These are phyloP conservation scores for Rubia peregrina DNA, from an alignment of 305 asterid species.

Conservation along the genomic window DNA sequence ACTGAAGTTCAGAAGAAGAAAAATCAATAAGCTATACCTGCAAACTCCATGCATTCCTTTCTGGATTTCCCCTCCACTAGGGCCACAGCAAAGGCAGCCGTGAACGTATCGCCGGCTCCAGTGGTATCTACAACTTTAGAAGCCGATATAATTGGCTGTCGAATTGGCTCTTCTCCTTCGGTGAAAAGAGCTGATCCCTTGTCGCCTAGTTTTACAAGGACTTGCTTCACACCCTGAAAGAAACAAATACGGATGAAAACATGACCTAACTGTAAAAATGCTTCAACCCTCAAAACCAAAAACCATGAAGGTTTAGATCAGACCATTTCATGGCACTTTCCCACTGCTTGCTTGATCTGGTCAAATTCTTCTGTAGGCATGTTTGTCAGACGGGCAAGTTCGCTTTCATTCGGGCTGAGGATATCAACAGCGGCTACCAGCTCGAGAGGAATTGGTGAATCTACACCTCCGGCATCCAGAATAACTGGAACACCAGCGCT, in stretches of 20 bases:
- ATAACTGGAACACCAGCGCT: slow-evolving; percentile 70
- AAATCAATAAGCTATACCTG: slow-evolving; percentile 39
- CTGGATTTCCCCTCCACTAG: slow-evolving; percentile 77
- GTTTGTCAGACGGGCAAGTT: slow-evolving; percentile 75
- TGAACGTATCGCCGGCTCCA: slow-evolving; percentile 97
- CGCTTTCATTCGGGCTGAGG: slow-evolving; percentile 88
- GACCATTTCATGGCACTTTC: slow-evolving; percentile 70
- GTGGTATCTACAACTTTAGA: slow-evolving; percentile 79
- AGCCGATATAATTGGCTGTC: slow-evolving; percentile 66
- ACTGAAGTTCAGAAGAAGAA: neutral
- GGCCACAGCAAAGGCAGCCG: slow-evolving; percentile 91
- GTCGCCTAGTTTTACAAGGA: slow-evolving; percentile 83
- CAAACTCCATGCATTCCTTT: slow-evolving; percentile 70
- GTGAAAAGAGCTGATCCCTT: slow-evolving; percentile 76
- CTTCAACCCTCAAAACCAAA: neutral
- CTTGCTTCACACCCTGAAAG: slow-evolving; percentile 76
- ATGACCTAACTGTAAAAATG: neutral
- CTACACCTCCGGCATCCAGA: slow-evolving; percentile 94
- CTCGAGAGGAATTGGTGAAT: slow-evolving; percentile 67
- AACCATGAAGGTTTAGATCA: slow-evolving; percentile 12
- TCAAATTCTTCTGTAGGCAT: slow-evolving; percentile 76
- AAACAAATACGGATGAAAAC: neutral
- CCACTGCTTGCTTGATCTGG: slow-evolving; percentile 72
- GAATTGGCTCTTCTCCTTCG: slow-evolving; percentile 69
- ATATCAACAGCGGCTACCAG: slow-evolving; percentile 52